Conservation (phyloP, 2,329 filamentous ascomycete genomes). For the Apiospora sp. region DNA sequence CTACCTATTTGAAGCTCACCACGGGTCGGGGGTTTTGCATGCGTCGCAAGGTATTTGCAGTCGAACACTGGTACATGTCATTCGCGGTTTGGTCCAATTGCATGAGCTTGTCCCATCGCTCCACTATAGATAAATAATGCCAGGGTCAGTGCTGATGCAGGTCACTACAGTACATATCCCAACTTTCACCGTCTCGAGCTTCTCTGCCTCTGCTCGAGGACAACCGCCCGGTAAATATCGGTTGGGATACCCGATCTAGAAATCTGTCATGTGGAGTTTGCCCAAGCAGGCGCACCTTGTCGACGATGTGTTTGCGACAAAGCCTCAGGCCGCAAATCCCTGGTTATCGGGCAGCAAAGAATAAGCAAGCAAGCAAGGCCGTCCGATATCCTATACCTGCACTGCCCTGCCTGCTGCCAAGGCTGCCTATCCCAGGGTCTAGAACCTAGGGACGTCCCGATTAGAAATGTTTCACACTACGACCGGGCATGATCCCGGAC, state of each 20-base stretch:
- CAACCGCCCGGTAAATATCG: neutral
- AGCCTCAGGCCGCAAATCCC: neutral
- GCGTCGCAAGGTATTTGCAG: neutral
- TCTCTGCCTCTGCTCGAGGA: conserved; percentile 1
- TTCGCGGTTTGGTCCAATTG: neutral
- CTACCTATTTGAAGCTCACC: neutral
- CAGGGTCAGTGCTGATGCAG: neutral
- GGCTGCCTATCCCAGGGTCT: neutral
- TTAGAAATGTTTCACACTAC: conserved; percentile 12
- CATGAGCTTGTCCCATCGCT: neutral
- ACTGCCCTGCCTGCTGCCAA: conserved; percentile 9
- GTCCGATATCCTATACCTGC: neutral
- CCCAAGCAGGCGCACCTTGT: neutral
- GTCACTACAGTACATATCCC: neutral
- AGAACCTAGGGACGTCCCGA: conserved; percentile 1
- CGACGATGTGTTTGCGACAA: neutral
- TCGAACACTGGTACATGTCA: neutral
- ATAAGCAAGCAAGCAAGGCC: neutral
- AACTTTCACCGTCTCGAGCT: conserved; percentile 8
- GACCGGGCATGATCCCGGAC: conserved; percentile 4
- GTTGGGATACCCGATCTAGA: conserved; percentile 3
- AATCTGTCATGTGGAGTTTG: neutral
- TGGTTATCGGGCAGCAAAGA: neutral
- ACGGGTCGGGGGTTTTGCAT: conserved; percentile 6
- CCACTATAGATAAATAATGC: neutral